Conservation (phyloP, 306 rosid genomes). For the Sophora flavescens region DNA sequence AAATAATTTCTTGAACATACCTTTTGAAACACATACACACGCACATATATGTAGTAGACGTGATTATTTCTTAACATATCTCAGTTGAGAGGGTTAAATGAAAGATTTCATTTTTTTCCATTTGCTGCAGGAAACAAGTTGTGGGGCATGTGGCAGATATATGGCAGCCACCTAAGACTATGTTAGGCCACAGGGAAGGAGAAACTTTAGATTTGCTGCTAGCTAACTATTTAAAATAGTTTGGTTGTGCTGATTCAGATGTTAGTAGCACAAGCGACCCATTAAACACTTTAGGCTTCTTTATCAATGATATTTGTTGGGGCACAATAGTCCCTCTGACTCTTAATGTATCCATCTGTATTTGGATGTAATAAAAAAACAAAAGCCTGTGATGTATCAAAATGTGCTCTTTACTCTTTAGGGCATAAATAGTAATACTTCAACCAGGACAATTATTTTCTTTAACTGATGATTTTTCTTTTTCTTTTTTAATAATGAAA, state of each 20-base stretch:
- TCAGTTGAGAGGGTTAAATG: conserved; percentile 9
- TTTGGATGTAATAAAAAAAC: conserved; percentile 37
- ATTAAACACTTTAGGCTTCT: conserved; percentile 21
- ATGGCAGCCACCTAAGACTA: neutral
- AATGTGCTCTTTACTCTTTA: conserved; percentile 8
- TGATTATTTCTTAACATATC: neutral
- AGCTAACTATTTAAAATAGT: conserved; percentile 29
- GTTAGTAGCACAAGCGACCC: conserved; percentile 34
- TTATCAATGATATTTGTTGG: conserved; percentile 15
- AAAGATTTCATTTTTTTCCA: conserved; percentile 21
- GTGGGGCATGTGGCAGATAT: conserved; percentile 34
- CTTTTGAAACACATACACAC: too few species aligned
- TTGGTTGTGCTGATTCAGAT: conserved; percentile 41
- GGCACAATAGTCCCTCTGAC: conserved; percentile 40
- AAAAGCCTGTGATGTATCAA: conserved; percentile 21
- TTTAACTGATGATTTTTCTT: neutral
- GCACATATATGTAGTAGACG: neutral
- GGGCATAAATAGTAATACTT: neutral
- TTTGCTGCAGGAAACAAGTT: conserved; percentile 42
- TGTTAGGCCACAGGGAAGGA: neutral
- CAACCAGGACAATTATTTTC: conserved; percentile 24
- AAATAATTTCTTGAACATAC: too few species aligned
- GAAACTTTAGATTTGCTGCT: conserved; percentile 37
- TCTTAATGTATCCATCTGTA: conserved; percentile 6
- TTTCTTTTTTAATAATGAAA: neutral